phyloP scores from a whole-genome alignment of 768 basidiomycete genomes.

The Dioszegia crocea region DNA sequence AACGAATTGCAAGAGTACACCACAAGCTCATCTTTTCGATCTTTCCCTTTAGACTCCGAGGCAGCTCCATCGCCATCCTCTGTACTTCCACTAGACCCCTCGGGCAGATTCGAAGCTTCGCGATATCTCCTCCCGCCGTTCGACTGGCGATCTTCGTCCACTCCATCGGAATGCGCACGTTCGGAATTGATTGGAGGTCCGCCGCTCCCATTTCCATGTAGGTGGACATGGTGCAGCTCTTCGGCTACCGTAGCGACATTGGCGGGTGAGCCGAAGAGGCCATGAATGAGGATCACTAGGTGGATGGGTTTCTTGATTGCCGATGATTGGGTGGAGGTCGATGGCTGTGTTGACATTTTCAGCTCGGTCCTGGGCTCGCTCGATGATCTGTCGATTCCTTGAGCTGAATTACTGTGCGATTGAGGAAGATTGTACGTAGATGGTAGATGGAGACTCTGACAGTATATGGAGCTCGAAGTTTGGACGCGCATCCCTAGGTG shows the following conservation, averaged over 20 bases:
- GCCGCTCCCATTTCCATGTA: no score
- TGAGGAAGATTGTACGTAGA: no score
- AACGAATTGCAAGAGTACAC: constrained; percentile 21
- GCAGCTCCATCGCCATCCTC: no score
- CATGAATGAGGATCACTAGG: constrained; percentile 45
- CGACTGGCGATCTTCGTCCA: neutral
- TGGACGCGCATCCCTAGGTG: no score
- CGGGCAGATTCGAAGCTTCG: neutral
- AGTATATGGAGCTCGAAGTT: no score
- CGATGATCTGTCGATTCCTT: no score
- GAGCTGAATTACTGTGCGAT: no score
- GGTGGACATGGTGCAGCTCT: constrained; percentile 9
- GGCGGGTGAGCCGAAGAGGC: constrained; percentile 36
- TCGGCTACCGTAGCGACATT: constrained; percentile 31
- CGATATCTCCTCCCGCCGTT: constrained; percentile 1
- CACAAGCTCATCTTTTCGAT: constrained; percentile 13
- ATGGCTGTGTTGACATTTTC: neutral
- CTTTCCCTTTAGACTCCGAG: neutral
- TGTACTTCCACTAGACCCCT: no score
- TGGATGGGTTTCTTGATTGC: constrained; percentile 20
- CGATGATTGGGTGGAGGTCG: neutral
- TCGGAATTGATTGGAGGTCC: no score
- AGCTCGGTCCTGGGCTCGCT: no score
- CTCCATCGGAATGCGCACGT: neutral
- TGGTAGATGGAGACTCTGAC: no score